These are phyloP conservation scores for Alternaria sp. DNA, from an alignment of 2,329 filamentous ascomycete genomes.

Conservation along the genomic window DNA sequence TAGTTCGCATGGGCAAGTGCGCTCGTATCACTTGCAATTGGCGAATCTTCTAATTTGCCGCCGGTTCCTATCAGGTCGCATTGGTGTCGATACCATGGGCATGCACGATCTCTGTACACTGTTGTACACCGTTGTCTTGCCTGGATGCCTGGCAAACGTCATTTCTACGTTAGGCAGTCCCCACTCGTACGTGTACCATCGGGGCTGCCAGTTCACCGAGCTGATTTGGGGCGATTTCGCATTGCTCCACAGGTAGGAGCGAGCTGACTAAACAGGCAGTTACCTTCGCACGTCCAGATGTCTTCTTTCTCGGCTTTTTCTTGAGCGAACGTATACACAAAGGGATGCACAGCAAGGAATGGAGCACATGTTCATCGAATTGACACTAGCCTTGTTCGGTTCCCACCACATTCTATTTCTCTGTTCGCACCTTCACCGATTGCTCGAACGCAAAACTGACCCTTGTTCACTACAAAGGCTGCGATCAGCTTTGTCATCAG, in stretches of 20 bases:
- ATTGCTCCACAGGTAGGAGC: not conserved
- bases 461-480: not conserved
- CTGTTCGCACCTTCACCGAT: not conserved
- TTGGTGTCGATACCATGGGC: not conserved
- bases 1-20: not conserved
- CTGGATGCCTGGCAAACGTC: not conserved
- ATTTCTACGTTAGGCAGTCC: not conserved
- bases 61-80: not conserved
- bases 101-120: not conserved
- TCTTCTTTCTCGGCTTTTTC: not conserved
- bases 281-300: not conserved
- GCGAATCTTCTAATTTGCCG: not conserved
- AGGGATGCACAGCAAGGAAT: not conserved
- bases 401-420: not conserved
- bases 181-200: not conserved
- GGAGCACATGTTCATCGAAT: not conserved
- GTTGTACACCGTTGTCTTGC: not conserved
- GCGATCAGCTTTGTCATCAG: not conserved
- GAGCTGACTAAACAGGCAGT: not conserved
- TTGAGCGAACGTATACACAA: not conserved
- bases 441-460: not conserved
- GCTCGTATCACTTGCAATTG: not conserved
- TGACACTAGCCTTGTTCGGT: not conserved
- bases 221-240: not conserved
- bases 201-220: not conserved